phyloP scores from a whole-genome alignment of 805 yeast species.

The Candida andamanensis region DNA sequence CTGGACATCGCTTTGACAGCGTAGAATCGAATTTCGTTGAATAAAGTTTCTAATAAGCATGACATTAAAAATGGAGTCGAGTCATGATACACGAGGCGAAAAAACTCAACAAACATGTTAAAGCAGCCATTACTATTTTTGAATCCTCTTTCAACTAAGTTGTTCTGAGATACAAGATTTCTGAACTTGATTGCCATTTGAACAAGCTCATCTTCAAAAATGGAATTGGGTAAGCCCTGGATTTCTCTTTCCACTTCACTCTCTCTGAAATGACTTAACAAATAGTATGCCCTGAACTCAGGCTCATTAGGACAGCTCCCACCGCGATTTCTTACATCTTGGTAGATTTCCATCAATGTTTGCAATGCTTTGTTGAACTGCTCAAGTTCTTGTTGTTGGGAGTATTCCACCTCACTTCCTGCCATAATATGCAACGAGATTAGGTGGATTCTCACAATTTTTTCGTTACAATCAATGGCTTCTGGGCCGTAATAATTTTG shows the following conservation, averaged over 20 bases:
- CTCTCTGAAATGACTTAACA: slow-evolving; percentile 75
- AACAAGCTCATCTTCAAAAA: slow-evolving; percentile 51
- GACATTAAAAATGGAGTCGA: slow-evolving; percentile 62
- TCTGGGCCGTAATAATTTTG: slow-evolving; percentile 93
- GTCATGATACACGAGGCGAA: slow-evolving; percentile 43
- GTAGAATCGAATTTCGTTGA: slow-evolving; percentile 71
- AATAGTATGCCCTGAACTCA: slow-evolving; percentile 85
- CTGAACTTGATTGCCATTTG: slow-evolving; percentile 72
- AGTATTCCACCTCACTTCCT: slow-evolving; percentile 60
- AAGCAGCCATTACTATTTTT: slow-evolving; percentile 48
- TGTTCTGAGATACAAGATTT: slow-evolving; percentile 59
- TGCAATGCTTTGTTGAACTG: slow-evolving; percentile 90
- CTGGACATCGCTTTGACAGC: slow-evolving; percentile 64
- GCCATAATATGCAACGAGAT: slow-evolving; percentile 84
- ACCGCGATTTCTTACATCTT: slow-evolving; percentile 68
- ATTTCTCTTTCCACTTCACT: slow-evolving; percentile 76
- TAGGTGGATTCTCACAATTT: slow-evolving; percentile 84
- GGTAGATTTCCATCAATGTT: slow-evolving; percentile 81
- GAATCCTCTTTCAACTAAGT: slow-evolving; percentile 49
- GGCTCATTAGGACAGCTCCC: slow-evolving; percentile 78
- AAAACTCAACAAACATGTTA: slow-evolving; percentile 60
- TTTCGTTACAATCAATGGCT: slow-evolving; percentile 87
- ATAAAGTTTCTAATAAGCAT: slow-evolving; percentile 73
- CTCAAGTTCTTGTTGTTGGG: slow-evolving; percentile 93
- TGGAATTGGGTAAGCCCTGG: slow-evolving; percentile 57